Evolutionary conservation across 2,329 filamentous ascomycete species (phyloP).

Genomic region (Clonostachys rosea): DNA sequence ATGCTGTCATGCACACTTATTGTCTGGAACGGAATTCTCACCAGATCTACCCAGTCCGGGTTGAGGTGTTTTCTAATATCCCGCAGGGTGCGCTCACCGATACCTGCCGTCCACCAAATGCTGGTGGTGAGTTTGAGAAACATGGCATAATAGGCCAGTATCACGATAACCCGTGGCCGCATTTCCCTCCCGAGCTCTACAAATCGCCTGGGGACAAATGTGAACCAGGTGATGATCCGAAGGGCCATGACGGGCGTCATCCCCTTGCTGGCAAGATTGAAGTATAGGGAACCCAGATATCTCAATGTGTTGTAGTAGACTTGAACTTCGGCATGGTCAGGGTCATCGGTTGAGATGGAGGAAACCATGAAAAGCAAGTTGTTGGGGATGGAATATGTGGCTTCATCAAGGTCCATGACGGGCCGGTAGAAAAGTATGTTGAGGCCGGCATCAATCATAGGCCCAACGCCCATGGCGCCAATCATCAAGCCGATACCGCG

Average conservation of each 20-base stretch:
- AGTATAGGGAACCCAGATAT: conserved; percentile 47
- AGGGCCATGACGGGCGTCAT: conserved; percentile 38
- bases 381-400: conserved; percentile 35
- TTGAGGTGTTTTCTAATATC: conserved; percentile 35
- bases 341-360: conserved; percentile 33
- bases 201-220: conserved; percentile 39
- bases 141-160: conserved; percentile 46
- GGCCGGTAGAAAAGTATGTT: conserved; percentile 43
- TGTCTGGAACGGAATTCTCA: conserved; percentile 34
- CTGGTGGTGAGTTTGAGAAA: conserved; percentile 38
- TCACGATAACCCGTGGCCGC: conserved; percentile 41
- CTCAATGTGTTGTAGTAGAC: conserved; percentile 41
- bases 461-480: conserved; percentile 18
- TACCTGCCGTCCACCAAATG: conserved; percentile 46
- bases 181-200: conserved; percentile 33
- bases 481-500: conserved; percentile 45
- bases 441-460: conserved; percentile 33
- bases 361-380: conserved; percentile 44
- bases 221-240: conserved; percentile 48
- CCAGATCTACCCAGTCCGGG: conserved; percentile 29
- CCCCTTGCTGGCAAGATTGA: conserved; percentile 34
- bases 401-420: conserved; percentile 35
- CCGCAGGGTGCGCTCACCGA: conserved; percentile 38
- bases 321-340: conserved; percentile 29
- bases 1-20: conserved; percentile 21